Evolutionary conservation across 495 filamentous ascomycete genomes (phyloP).

Genomic region (Staphylotrichum longicolle): DNA sequence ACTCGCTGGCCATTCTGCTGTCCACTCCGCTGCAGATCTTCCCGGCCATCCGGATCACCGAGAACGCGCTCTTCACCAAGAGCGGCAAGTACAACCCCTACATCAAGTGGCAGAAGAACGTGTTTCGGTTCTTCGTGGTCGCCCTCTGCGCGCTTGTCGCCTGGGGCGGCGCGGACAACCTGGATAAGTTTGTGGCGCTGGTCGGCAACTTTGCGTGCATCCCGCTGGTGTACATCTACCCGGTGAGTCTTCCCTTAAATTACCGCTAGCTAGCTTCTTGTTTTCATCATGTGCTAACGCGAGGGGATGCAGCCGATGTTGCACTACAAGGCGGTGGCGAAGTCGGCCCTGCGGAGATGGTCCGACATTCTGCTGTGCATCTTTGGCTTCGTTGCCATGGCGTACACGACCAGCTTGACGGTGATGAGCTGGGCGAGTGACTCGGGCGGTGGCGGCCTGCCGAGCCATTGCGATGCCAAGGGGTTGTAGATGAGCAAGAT

Average conservation of each 20-base stretch:
- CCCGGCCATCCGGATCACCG: slow-evolving; percentile 83
- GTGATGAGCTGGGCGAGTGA: slow-evolving; percentile 72
- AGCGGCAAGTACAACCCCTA: slow-evolving; percentile 93
- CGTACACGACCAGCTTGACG: slow-evolving; percentile 84
- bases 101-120: slow-evolving; percentile 99
- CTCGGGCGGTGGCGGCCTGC: slow-evolving; percentile 36
- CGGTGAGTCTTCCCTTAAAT: slow-evolving; percentile 55
- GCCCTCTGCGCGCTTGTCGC: slow-evolving; percentile 79
- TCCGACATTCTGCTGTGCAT: slow-evolving; percentile 71
- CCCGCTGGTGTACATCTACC: slow-evolving; percentile 95
- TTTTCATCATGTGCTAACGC: slow-evolving; percentile 27
- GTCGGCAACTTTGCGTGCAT: slow-evolving; percentile 98
- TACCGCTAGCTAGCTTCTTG: no score
- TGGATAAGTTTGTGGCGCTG: slow-evolving; percentile 95
- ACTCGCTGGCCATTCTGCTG: slow-evolving; percentile 88
- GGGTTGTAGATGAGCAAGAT: slow-evolving; percentile 10
- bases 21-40: slow-evolving; percentile 95
- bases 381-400: slow-evolving; percentile 82
- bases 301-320: slow-evolving; percentile 66
- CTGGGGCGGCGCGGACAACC: slow-evolving; percentile 86
- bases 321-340: slow-evolving; percentile 77
- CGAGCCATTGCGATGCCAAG: slow-evolving; percentile 51
- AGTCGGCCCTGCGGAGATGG: slow-evolving; percentile 56
- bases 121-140: slow-evolving; percentile 89
- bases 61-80: slow-evolving; percentile 61